A percentile compares a stretch with the other conserved stretches of the same genome.
Evolutionary conservation across 1,284 basidiomycete genomes (phyloP).

Genomic region (Naganishia cerealis): DNA sequence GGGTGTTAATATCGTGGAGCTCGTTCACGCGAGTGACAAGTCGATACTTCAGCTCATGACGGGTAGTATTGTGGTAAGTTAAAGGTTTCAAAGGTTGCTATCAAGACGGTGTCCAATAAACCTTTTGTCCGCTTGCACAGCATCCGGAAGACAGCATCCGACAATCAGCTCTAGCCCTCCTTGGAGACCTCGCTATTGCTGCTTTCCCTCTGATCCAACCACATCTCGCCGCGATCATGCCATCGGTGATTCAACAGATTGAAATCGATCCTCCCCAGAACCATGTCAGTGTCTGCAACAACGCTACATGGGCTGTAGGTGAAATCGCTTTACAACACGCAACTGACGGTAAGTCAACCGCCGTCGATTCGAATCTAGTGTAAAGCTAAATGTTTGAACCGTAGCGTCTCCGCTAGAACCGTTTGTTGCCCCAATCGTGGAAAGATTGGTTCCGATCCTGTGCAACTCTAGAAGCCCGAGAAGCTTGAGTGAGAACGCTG

Average conservation of each 20-base stretch:
- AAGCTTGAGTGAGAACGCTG: conserved; percentile 94
- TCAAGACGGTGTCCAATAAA: neutral
- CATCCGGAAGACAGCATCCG: conserved; percentile 92
- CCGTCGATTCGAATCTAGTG: conserved; percentile 7
- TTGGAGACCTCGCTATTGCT: conserved; percentile 96
- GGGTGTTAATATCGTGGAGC: conserved; percentile 69
- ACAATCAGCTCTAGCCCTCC: conserved; percentile 93
- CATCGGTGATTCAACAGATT: conserved; percentile 83
- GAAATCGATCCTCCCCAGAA: conserved; percentile 71
- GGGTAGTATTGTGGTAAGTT: conserved; percentile 70
- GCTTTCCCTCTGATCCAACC: conserved; percentile 76
- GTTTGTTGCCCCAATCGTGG: conserved; percentile 82
- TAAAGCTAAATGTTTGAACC: neutral
- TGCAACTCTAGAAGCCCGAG: conserved; percentile 86
- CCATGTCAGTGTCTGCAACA: conserved; percentile 95
- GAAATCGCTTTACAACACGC: conserved; percentile 88
- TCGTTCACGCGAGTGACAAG: conserved; percentile 70
- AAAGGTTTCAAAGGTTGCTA: neutral
- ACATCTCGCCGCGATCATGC: conserved; percentile 82
- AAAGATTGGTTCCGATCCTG: conserved; percentile 87
- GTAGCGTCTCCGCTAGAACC: conserved; percentile 78
- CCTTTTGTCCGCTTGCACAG: conserved; percentile 40
- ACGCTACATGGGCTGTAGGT: conserved; percentile 99
- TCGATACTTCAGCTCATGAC: conserved; percentile 76
- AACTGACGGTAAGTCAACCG: conserved; percentile 39